These are phyloP conservation scores for Davidsoniella eucalypti DNA, from an alignment of 2,329 filamentous ascomycete species.

Conservation along the genomic window DNA sequence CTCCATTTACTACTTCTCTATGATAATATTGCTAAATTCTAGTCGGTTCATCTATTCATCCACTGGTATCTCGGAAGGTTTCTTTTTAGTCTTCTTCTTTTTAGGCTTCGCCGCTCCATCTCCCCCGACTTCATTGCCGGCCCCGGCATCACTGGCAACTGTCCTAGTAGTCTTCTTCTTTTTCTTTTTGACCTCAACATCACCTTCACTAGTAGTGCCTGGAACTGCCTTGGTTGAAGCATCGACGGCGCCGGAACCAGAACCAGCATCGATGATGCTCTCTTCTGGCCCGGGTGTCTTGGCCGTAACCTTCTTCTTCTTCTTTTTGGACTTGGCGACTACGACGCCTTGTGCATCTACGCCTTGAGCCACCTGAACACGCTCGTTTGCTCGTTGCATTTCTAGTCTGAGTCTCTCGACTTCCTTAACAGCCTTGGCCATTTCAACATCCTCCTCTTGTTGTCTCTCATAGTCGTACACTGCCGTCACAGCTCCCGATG, in stretches of 20 bases:
- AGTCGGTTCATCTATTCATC: slow-evolving; percentile 15
- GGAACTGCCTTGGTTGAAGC: neutral
- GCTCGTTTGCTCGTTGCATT: slow-evolving; percentile 71
- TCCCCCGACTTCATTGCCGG: slow-evolving; percentile 1
- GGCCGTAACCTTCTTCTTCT: slow-evolving; percentile 20
- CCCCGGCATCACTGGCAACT: slow-evolving; percentile 8
- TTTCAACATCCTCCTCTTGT: slow-evolving; percentile 68
- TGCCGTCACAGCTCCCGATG: slow-evolving; percentile 18
- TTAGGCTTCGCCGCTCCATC: slow-evolving; percentile 23
- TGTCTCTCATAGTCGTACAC: slow-evolving; percentile 43
- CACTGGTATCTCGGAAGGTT: too few species aligned
- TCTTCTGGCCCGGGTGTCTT: neutral
- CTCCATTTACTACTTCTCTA: too few species aligned
- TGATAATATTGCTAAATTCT: neutral
- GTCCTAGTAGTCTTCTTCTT: slow-evolving; percentile 13
- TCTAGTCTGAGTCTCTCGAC: slow-evolving; percentile 74
- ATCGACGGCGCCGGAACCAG: slow-evolving; percentile 15
- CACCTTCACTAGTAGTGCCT: slow-evolving; percentile 17
- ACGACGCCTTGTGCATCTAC: slow-evolving; percentile 48
- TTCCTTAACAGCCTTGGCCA: slow-evolving; percentile 74
- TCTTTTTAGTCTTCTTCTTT: slow-evolving; percentile 32
- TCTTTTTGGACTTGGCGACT: slow-evolving; percentile 52
- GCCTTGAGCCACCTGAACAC: slow-evolving; percentile 55
- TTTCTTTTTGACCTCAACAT: slow-evolving; percentile 21
- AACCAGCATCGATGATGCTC: neutral